These are phyloP conservation scores for Dipodascus geniculatus DNA, from an alignment of 805 yeast genomes.

Conservation along the genomic window DNA sequence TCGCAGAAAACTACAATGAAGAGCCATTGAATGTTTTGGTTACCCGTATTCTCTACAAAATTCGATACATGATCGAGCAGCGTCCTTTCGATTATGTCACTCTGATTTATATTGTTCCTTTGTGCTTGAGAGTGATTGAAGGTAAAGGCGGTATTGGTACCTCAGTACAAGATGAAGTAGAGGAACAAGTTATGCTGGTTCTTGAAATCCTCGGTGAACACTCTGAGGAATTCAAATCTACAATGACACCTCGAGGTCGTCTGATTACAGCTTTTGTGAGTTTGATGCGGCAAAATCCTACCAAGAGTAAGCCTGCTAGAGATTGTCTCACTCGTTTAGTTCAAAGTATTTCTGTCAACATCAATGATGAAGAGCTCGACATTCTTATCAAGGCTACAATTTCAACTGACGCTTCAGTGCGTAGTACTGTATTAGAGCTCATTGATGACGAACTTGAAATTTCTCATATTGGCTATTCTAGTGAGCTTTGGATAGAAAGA, in stretches of 20 bases:
- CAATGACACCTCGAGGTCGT: constrained; percentile 54
- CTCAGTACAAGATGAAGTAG: constrained; percentile 64
- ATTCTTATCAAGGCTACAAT: constrained; percentile 46
- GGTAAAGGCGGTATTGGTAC: constrained; percentile 38
- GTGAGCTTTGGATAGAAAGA: constrained; percentile 66
- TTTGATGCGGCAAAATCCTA: constrained; percentile 51
- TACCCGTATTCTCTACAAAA: constrained; percentile 59
- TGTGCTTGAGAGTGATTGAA: constrained; percentile 55
- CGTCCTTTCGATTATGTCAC: constrained; percentile 56
- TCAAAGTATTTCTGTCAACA: constrained; percentile 59
- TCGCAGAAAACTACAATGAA: constrained; percentile 32
- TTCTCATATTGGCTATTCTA: constrained; percentile 35
- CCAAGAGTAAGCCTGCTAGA: constrained; percentile 70
- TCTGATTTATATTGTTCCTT: constrained; percentile 63
- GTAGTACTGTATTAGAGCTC: constrained; percentile 69
- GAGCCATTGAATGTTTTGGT: constrained; percentile 44
- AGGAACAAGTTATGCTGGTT: constrained; percentile 70
- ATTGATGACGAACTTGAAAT: constrained; percentile 66
- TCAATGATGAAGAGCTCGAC: constrained; percentile 43
- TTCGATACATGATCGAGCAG: constrained; percentile 66
- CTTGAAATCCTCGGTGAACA: constrained; percentile 53
- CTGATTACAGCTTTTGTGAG: constrained; percentile 52
- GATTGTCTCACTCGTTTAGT: constrained; percentile 72
- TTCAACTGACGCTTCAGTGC: constrained; percentile 56
- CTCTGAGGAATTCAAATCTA: constrained; percentile 41